Base-by-base conservation (phyloP, 176 grass and related monocot species). In the Carex myosuroides region DNA sequence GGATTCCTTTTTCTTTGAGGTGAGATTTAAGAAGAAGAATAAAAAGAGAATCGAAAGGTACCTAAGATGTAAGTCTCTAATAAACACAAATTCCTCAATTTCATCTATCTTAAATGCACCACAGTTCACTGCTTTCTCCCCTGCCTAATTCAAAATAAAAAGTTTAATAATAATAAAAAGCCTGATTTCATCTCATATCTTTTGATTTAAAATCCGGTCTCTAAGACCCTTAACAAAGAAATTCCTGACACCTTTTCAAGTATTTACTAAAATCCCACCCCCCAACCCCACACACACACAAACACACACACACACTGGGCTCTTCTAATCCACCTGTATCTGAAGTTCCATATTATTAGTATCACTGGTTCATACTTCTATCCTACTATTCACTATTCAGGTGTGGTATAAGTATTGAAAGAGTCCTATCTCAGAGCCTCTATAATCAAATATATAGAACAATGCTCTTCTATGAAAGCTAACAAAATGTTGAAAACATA, bases 101-200 rank as follows among this genome's bases (percentile, higher is more conserved):
- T 95, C 88, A 69, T 90, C 83, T 59, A 94, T 87, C 12, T 67
- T 84, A 65, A 72, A 87, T 50, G 93, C 88, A 30, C 93, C 97
- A 50, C 90, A 99, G 37, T 90, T 86, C 58, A 99, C 91, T 60
- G 91, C 97, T 87, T 91, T 94, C 87, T 94, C 90, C 58, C 97
- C 88, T 88, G 90, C 97, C 97, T 99, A 91, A 61, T 61, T 70
- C 17, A 75, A 44, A 20, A 55, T 17, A 58, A 16, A 60, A 14
- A 9, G 22, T 3, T 18, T 37, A 26, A 35, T 37, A 68, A 48
- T 33, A 84, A 17, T 32, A 56, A 39, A 39, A 39, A 39, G 5
- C 37, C 21, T 55, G n/a, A 55, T 55, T 30, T 77, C 48, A 55
- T 30, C 50, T 56, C 41, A 48, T 4, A 24, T 50, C 41, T 50